A percentile compares a stretch with the other conserved stretches of the same genome.
Conservation (phyloP, 2,329 filamentous ascomycete genomes). For the Escovopsis sp. region DNA sequence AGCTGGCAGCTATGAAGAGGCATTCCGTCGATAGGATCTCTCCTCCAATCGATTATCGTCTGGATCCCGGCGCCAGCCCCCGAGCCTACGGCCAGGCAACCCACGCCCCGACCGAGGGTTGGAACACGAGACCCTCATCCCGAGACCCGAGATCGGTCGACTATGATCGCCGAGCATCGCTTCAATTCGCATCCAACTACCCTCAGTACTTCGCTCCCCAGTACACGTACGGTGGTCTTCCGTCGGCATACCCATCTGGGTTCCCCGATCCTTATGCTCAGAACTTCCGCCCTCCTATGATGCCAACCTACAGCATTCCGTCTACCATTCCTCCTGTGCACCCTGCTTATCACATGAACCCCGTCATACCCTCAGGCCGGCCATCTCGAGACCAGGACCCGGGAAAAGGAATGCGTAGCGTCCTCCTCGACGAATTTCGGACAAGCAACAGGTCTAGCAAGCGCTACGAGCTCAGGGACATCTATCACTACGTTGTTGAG, state of each 20-base stretch:
- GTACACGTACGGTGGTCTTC: slow-evolving; percentile 16
- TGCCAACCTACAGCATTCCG: slow-evolving; percentile 19
- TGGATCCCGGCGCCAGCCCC: slow-evolving; percentile 15
- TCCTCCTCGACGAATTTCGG: slow-evolving; percentile 67
- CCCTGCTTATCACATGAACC: slow-evolving; percentile 15
- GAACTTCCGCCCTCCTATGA: slow-evolving; percentile 20
- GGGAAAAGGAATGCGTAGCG: slow-evolving; percentile 50
- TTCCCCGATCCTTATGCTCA: slow-evolving; percentile 24
- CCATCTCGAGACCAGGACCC: slow-evolving; percentile 41
- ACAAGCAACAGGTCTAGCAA: slow-evolving; percentile 55
- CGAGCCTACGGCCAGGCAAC: slow-evolving; percentile 12
- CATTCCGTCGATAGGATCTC: slow-evolving; percentile 26
- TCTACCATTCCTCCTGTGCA: slow-evolving; percentile 20
- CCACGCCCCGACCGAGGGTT: slow-evolving; percentile 18
- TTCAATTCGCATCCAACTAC: slow-evolving; percentile 17
- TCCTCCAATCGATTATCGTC: slow-evolving; percentile 15
- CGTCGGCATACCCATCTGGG: slow-evolving; percentile 20
- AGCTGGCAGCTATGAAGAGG: slow-evolving; percentile 18
- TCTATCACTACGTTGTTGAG: slow-evolving; percentile 76
- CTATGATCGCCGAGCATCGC: slow-evolving; percentile 22
- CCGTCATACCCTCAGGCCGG: slow-evolving; percentile 12
- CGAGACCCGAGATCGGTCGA: slow-evolving; percentile 23
- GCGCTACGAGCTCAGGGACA: slow-evolving; percentile 75
- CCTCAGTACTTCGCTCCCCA: slow-evolving; percentile 18
- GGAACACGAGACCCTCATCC: slow-evolving; percentile 21